Percentiles rank a stretch among this genome's conserved stretches.
Conservation (phyloP, 2,329 filamentous ascomycete species). For the Colletotrichum graminicola region DNA sequence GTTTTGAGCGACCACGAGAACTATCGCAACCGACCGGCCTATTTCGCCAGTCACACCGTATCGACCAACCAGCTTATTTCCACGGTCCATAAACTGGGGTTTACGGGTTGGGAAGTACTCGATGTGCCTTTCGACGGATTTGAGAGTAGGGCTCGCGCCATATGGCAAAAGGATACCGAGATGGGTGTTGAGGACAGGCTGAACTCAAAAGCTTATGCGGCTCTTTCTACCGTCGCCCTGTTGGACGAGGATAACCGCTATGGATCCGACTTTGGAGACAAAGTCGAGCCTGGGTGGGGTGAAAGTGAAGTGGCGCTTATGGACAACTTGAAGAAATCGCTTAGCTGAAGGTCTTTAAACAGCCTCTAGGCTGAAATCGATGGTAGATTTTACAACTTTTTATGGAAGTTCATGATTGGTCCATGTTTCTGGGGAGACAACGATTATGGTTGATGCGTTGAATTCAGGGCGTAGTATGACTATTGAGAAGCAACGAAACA, state of each 20-base stretch:
- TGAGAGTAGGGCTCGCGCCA: not conserved
- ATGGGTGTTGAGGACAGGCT: constrained; percentile 29
- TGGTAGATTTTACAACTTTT: too few relatives aligned
- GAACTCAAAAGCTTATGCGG: constrained; percentile 30
- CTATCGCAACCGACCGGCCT: constrained; percentile 20
- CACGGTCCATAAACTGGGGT: not conserved
- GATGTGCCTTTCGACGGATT: constrained; percentile 10
- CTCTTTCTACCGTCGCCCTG: constrained; percentile 36
- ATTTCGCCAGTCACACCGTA: constrained; percentile 31
- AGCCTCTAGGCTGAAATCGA: too few relatives aligned
- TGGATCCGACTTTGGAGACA: constrained; percentile 32
- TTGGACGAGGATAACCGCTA: constrained; percentile 41
- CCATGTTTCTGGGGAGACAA: too few relatives aligned
- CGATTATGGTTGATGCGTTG: too few relatives aligned
- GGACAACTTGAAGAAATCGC: not conserved
- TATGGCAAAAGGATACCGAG: constrained; percentile 34
- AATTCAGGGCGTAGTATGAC: not conserved
- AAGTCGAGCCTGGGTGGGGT: constrained; percentile 35
- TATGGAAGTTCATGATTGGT: too few relatives aligned
- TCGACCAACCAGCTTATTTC: constrained; percentile 35
- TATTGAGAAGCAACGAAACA: not conserved
- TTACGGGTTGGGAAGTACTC: constrained; percentile 2
- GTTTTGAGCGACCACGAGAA: constrained; percentile 15
- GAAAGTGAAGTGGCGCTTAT: not conserved
- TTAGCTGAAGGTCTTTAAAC: not conserved